Base-by-base conservation (phyloP, 2,329 filamentous ascomycete species). In the Aspergillus chevalieri region DNA sequence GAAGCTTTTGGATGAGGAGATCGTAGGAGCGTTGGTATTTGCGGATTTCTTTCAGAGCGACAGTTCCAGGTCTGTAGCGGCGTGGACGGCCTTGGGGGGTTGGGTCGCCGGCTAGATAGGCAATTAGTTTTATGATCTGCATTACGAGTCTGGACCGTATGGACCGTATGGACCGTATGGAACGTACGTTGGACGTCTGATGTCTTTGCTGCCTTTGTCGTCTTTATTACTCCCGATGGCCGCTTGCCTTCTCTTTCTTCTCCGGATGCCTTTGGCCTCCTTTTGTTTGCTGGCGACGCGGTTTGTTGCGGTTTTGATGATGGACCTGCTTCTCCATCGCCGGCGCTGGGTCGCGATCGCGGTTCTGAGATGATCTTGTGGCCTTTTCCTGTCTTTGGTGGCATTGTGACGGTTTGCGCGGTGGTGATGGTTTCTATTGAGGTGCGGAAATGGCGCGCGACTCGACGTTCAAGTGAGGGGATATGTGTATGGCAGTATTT, bases 21-120 rank as follows among this genome's bases (percentile, higher is more conserved):
- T 97, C 91, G 52, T 89, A 95, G 54, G 83, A 87, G 71, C 85
- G 87, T 74, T 97, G 93, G 70, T 94, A 94, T 63, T 82, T 83
- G 68, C 91, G 81, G 69, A 97, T 97, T 75, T 97, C 92, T 71
- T 87, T 86, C 48, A 97, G 79, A 47, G 93, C 92, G 58, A 89
- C 79, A 41, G 91, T 96, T 64, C 90, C 90, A 1, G 87, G 87
- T 49, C 76, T 80, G 65, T 89, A 90, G 57, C 87, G 80, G 56
- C 79, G 79, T 28, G 62, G 62, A 57, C 78, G 81, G 57, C 78
- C 78, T 51, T 78, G 74, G 1, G 86, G 86, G 43, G 87, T 73
- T 26, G 87, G 86, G 60, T 90, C 86, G 52, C 87, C 87, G 60
- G 86, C 86, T 89, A 56, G 12, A 15, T 24, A 9, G 4, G 15